phyloP scores from a whole-genome alignment of 495 filamentous ascomycete genomes.

The Bryoglossum gracile region DNA sequence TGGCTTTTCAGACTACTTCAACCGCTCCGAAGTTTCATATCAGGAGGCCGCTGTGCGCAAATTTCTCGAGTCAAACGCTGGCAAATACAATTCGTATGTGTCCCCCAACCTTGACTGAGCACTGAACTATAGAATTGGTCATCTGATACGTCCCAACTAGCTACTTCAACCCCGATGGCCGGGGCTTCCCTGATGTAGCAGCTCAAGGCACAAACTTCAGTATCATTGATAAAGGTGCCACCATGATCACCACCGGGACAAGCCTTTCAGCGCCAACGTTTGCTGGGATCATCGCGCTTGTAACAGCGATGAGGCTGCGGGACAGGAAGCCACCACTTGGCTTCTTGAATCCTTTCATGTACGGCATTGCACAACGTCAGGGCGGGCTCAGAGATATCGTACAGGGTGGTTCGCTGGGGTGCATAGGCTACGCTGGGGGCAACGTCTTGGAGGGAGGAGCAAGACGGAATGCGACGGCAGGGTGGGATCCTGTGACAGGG shows the following conservation, averaged over 20 bases:
- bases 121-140: no score
- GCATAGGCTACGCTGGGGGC: no score
- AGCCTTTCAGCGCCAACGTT: slow-evolving; percentile 31
- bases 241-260: slow-evolving; percentile 40
- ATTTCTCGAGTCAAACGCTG: no score
- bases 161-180: slow-evolving; percentile 45
- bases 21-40: no score
- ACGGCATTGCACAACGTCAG: slow-evolving; percentile 48
- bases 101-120: no score
- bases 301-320: slow-evolving; percentile 53
- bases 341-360: slow-evolving; percentile 54
- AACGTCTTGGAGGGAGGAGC: slow-evolving; percentile 47
- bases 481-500: slow-evolving; percentile 62
- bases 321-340: slow-evolving; percentile 50
- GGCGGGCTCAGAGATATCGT: slow-evolving; percentile 54
- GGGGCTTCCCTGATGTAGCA: slow-evolving; percentile 67
- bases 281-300: slow-evolving; percentile 44
- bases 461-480: slow-evolving; percentile 45
- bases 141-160: slow-evolving; percentile 25
- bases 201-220: slow-evolving; percentile 51
- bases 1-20: slow-evolving; percentile 65
- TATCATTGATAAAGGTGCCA: slow-evolving; percentile 35
- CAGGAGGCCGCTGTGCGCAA: no score
- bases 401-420: slow-evolving; percentile 54
- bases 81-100: no score